Conservation (phyloP, 1,284 basidiomycete genomes). For the Acaromyces ingoldii region DNA sequence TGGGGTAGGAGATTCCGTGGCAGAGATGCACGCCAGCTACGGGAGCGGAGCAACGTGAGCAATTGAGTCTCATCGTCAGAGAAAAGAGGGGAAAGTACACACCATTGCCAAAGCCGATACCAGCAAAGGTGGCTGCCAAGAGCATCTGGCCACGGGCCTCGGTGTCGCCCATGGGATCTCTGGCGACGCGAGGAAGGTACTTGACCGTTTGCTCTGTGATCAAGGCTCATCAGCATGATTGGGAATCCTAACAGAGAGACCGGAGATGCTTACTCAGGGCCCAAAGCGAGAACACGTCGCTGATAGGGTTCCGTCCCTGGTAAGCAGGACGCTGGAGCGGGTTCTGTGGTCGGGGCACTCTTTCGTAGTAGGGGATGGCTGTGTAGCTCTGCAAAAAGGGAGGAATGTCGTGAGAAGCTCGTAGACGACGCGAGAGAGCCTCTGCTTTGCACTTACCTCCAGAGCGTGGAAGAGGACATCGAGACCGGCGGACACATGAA, state of each 20-base stretch:
- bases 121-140: constrained; percentile 61
- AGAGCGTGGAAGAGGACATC: constrained; percentile 89
- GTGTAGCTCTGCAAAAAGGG: constrained; percentile 8
- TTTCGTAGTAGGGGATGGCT: constrained; percentile 65
- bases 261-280: too few relatives aligned
- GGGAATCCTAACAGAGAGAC: too few relatives aligned
- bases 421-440: background rate
- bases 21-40: constrained; percentile 62
- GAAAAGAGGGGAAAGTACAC: too few relatives aligned
- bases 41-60: too few relatives aligned
- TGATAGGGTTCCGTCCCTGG: constrained; percentile 89
- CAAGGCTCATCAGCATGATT: too few relatives aligned
- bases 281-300: constrained; percentile 94
- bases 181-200: constrained; percentile 80
- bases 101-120: constrained; percentile 93
- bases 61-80: too few relatives aligned
- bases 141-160: constrained; percentile 90
- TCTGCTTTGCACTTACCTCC: constrained; percentile 57
- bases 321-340: constrained; percentile 84
- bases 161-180: constrained; percentile 63
- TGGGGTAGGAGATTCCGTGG: constrained; percentile 41
- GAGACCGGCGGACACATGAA: constrained; percentile 85
- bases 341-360: constrained; percentile 80
- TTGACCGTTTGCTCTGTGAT: constrained; percentile 85
- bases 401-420: background rate